A percentile compares a stretch with the other conserved stretches of the same genome.
Conservation (phyloP, 1,284 basidiomycete species). For the Cutaneotrichosporon cyanovorans region DNA sequence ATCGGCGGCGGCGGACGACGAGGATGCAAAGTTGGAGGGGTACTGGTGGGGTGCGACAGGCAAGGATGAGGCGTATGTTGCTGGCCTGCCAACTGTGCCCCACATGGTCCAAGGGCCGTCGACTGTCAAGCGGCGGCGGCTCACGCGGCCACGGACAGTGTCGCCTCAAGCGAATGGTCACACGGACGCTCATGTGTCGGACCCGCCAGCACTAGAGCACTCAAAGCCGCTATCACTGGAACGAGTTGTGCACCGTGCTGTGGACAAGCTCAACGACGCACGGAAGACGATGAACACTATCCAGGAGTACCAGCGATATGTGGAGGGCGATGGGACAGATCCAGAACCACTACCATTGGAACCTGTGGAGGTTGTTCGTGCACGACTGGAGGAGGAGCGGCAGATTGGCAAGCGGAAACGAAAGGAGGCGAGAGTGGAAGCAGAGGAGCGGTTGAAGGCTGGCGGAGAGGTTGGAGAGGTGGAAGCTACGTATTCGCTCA, state of each 20-base stretch:
- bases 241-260: constrained; percentile 23
- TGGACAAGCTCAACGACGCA: constrained; percentile 30
- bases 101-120: constrained; percentile 24
- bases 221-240: constrained; percentile 29
- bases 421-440: constrained; percentile 20
- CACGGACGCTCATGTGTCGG: not conserved
- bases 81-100: constrained; percentile 34
- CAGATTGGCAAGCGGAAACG: constrained; percentile 17
- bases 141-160: constrained; percentile 3
- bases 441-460: constrained; percentile 18
- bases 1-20: constrained; percentile 22
- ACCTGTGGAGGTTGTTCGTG: constrained; percentile 18
- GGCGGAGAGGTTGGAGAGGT: constrained; percentile 39
- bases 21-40: constrained; percentile 34
- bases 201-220: constrained; percentile 17
- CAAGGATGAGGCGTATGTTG: constrained; percentile 33
- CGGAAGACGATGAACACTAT: constrained; percentile 28
- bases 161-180: constrained; percentile 5
- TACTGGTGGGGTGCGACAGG: constrained; percentile 38
- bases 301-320: constrained; percentile 32
- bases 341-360: constrained; percentile 23
- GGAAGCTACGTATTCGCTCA: constrained; percentile 35
- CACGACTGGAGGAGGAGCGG: constrained; percentile 12
- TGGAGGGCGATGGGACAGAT: constrained; percentile 33
- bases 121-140: constrained; percentile 6